Evolutionary conservation across 345 rosid species (phyloP).

Genomic region (Clausena lansium): DNA sequence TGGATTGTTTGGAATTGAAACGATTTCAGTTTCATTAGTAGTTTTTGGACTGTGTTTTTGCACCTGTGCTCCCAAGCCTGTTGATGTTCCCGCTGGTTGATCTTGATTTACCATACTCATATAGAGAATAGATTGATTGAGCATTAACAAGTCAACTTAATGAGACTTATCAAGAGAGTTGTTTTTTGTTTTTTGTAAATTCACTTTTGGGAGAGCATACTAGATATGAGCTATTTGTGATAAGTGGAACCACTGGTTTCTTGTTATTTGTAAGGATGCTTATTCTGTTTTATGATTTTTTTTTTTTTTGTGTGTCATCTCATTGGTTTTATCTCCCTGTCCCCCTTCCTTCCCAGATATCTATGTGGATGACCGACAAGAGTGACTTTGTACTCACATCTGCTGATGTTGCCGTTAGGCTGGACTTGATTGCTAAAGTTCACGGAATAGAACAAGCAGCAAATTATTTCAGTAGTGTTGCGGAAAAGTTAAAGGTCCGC

Average conservation of each 20-base stretch:
- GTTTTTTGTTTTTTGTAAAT: too few species aligned
- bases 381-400: neutral
- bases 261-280: neutral
- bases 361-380: constrained; percentile 44
- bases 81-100: too few species aligned
- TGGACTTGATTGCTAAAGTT: constrained; percentile 43
- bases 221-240: neutral
- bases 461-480: constrained; percentile 26
- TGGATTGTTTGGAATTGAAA: neutral
- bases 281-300: too few species aligned
- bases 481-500: constrained; percentile 11
- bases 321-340: neutral
- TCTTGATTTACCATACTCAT: too few species aligned
- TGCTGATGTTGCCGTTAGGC: constrained; percentile 28
- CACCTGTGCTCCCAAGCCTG: neutral
- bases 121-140: neutral
- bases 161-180: too few species aligned
- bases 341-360: constrained; percentile 27
- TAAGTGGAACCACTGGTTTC: neutral
- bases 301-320: neutral
- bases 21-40: neutral
- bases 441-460: constrained; percentile 37
- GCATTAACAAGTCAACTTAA: neutral
- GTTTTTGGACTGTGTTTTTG: too few species aligned
- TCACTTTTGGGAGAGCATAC: neutral